Evolutionary conservation across 2,329 filamentous ascomycete species (phyloP), one percentile per base, ranked within the genome.

Genomic region (Alternaria novae-zelandiae): DNA sequence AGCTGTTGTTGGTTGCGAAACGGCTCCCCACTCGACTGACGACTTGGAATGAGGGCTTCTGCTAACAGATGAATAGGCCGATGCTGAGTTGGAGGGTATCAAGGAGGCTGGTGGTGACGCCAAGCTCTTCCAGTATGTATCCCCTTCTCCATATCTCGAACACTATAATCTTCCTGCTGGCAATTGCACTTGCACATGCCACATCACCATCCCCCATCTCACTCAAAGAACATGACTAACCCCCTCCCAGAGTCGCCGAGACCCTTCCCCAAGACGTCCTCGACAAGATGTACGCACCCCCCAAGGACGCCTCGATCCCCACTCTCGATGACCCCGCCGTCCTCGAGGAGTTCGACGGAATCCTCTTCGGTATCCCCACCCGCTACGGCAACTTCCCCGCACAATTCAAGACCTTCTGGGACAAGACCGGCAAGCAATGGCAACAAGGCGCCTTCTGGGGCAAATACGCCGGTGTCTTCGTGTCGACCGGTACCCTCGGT

Each of bases 301-400:
- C 89, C 70, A 96, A 97, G 85, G 81, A 87, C 68, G 85, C 88
- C 69, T 85, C 88, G 77, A 84, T 96, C 79, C 87, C 76, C 17
- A 71, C 89, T 61, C 80, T 93, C 71, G 85, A 90, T 63, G 83
- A 86, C 73, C 85, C 87, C 54, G 79, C 86, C 12, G 84, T 80
- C 30, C 89, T 97, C 46, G 88, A 90, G 77, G 68, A 84, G 57
- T 98, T 96, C 84, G 94, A 98, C 77, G 96, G 85, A 71, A 90
- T 97, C 85, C 90, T 99, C 69, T 87, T 98, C 75, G 96, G 96
- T 71, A 96, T 98, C 80, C 96, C 96, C 64, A 99, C 96, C 55
- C 89, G 96, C 71, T 99, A 93, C 84, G 96, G 96, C 75, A 98
- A 96, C 89, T 97, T 97, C 87, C 94, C 95, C 53, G 92, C 91